Conservation (phyloP, 2,329 filamentous ascomycete genomes). For the Fusarium sp. region DNA sequence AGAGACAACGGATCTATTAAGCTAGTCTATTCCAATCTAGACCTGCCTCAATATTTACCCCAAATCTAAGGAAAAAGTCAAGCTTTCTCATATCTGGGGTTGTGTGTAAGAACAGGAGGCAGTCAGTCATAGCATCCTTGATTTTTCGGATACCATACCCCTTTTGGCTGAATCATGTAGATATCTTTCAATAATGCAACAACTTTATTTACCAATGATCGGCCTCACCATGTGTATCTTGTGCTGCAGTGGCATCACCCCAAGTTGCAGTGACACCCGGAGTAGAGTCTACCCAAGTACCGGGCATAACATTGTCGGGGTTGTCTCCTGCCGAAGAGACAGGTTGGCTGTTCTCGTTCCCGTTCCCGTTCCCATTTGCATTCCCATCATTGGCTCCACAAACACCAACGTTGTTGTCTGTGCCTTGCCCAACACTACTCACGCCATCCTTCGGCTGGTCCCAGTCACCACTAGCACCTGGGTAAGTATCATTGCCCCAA, state of each 20-base stretch:
- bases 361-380: background rate
- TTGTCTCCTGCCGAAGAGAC: slow-evolving; percentile 13
- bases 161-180: slow-evolving; percentile 22
- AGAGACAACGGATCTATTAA: background rate
- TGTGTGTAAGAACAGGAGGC: slow-evolving; percentile 18
- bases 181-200: slow-evolving; percentile 17
- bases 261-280: slow-evolving; percentile 34
- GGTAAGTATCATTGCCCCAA: slow-evolving; percentile 40
- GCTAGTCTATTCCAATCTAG: background rate
- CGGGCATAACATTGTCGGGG: slow-evolving; percentile 50
- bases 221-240: slow-evolving; percentile 47
- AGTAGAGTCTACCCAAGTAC: slow-evolving; percentile 43
- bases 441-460: slow-evolving; percentile 7
- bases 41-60: background rate
- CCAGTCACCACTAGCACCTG: slow-evolving; percentile 5
- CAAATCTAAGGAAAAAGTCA: no score
- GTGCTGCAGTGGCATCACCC: slow-evolving; percentile 50
- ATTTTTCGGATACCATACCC: slow-evolving; percentile 38
- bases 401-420: slow-evolving; percentile 35
- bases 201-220: slow-evolving; percentile 23
- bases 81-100: background rate
- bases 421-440: slow-evolving; percentile 20
- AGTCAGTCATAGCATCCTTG: slow-evolving; percentile 27
- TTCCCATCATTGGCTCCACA: slow-evolving; percentile 15
- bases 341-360: slow-evolving; percentile 3